phyloP scores from a whole-genome alignment of 768 basidiomycete species.

The Lactifluus pinguis region DNA sequence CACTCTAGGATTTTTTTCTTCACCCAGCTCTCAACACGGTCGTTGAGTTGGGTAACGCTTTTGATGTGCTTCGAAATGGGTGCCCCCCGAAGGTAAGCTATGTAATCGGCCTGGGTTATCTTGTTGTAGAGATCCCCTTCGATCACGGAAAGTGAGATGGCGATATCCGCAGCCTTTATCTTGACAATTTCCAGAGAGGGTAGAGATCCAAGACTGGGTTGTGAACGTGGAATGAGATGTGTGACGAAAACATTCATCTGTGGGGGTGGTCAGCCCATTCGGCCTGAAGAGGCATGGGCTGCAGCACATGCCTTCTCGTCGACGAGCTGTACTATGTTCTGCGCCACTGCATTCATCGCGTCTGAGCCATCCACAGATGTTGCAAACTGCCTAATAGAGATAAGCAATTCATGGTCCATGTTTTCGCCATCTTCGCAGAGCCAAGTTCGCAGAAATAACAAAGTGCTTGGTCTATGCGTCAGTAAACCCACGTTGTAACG shows the following conservation, averaged over 20 bases:
- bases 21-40: slow-evolving; percentile 27
- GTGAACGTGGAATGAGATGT: neutral
- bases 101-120: slow-evolving; percentile 35
- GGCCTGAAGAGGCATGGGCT: no score
- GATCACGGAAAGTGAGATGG: slow-evolving; percentile 35
- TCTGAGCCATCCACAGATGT: slow-evolving; percentile 5
- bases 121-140: slow-evolving; percentile 35
- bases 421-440: neutral
- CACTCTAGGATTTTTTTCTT: slow-evolving; percentile 19
- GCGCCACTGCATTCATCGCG: neutral
- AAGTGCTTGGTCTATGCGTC: neutral
- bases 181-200: slow-evolving; percentile 21
- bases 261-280: neutral
- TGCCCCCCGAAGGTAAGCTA: slow-evolving; percentile 31
- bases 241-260: slow-evolving; percentile 2
- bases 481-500: neutral
- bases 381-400: slow-evolving; percentile 12
- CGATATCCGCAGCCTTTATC: slow-evolving; percentile 33
- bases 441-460: slow-evolving; percentile 12
- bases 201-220: neutral
- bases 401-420: slow-evolving; percentile 25
- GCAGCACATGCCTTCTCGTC: slow-evolving; percentile 9
- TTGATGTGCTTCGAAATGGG: slow-evolving; percentile 27
- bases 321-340: neutral
- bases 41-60: slow-evolving; percentile 29